A percentile compares a stretch with the other conserved stretches of the same genome.
Evolutionary conservation across 345 rosid species (phyloP).

Genomic region (Melaleuca quinquenervia): DNA sequence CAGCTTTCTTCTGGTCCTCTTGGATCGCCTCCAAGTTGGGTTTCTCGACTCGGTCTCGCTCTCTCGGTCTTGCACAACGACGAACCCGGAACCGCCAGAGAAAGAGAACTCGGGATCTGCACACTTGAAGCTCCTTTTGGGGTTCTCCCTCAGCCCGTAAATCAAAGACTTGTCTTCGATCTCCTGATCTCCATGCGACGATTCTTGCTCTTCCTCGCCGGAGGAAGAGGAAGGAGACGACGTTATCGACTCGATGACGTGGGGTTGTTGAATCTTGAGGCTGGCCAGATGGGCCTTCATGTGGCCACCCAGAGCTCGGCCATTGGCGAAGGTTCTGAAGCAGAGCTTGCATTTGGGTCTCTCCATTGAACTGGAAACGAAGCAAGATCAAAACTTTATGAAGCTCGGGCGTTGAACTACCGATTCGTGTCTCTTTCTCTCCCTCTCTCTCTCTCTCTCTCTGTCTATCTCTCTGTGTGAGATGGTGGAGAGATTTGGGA

Average conservation of each 20-base stretch:
- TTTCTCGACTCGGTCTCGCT: constrained; percentile 72
- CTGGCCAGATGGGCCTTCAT: constrained; percentile 84
- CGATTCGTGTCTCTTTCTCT: background rate
- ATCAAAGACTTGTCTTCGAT: background rate
- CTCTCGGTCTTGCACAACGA: constrained; percentile 39
- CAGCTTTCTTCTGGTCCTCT: constrained; percentile 16
- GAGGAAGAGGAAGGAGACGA: constrained; percentile 45
- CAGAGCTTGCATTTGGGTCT: constrained; percentile 82
- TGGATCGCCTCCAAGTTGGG: constrained; percentile 53
- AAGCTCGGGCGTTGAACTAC: background rate
- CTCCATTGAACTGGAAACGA: constrained; percentile 33
- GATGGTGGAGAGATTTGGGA: constrained; percentile 19
- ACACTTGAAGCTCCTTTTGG: constrained; percentile 26
- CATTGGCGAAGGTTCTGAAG: constrained; percentile 59
- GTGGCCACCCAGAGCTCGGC: constrained; percentile 93
- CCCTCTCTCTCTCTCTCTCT: constrained; percentile 1
- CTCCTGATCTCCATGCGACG: background rate
- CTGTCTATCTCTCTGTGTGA: constrained; percentile 6
- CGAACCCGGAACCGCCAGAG: constrained; percentile 26
- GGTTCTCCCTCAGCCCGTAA: constrained; percentile 1
- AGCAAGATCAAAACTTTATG: background rate
- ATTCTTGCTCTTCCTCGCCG: constrained; percentile 15
- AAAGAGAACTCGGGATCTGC: constrained; percentile 64
- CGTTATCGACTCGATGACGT: constrained; percentile 11
- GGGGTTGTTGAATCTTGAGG: constrained; percentile 14